A percentile compares a stretch with the other conserved stretches of the same genome.
These are phyloP conservation scores for Odontarrhena argentea DNA, from an alignment of 345 rosid species.

Conservation along the genomic window DNA sequence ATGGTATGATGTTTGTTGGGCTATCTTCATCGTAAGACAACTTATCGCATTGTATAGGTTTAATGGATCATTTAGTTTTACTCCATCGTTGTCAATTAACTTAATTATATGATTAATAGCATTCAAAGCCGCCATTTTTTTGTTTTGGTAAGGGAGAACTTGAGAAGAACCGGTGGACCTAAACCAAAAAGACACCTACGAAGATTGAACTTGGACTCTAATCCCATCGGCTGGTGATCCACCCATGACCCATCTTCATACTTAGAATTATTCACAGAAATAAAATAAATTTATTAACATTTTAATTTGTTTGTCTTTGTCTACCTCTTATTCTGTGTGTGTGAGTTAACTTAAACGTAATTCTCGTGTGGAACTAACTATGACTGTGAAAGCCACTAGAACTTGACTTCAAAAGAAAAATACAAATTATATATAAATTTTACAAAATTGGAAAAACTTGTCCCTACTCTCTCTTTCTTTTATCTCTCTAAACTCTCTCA, in stretches of 20 bases:
- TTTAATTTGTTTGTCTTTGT: conserved; percentile 11
- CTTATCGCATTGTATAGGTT: neutral
- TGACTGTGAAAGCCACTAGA: neutral
- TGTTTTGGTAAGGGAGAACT: too few species aligned
- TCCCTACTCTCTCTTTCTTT: too few species aligned
- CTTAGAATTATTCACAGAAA: neutral
- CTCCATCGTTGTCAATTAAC: too few species aligned
- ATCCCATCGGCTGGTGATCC: neutral
- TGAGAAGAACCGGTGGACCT: conserved; percentile 32
- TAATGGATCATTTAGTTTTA: too few species aligned
- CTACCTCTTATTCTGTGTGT: neutral
- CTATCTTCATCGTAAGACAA: too few species aligned
- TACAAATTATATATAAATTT: neutral
- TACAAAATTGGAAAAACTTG: neutral
- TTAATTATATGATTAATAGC: too few species aligned
- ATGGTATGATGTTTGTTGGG: too few species aligned
- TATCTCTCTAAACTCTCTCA: too few species aligned
- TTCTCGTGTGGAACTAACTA: neutral
- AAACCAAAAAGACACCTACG: conserved; percentile 27
- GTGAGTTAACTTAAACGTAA: too few species aligned
- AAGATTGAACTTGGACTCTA: conserved; percentile 26
- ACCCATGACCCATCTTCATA: conserved; percentile 18
- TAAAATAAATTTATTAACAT: neutral
- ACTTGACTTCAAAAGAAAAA: neutral
- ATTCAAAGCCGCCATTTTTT: too few species aligned